Conservation (phyloP, 371 early-diverging fungal species). For the Actinomortierella ambigua region DNA sequence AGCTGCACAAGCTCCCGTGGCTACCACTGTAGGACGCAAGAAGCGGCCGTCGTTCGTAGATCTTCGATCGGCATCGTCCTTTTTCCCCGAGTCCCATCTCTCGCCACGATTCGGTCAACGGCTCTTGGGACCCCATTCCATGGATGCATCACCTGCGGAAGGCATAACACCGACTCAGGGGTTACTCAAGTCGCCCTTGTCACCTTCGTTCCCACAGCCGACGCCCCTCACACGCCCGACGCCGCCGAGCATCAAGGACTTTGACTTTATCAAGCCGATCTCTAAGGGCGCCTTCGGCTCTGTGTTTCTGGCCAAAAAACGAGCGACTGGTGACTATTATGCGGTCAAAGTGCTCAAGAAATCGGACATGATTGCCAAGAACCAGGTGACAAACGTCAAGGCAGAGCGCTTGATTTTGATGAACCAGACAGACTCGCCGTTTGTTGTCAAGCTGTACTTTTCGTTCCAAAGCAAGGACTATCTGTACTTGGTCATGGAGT, state of each 20-base stretch:
- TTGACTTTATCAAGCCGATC: slow-evolving; percentile 91
- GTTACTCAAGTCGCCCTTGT: slow-evolving; percentile 31
- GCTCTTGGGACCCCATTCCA: slow-evolving; percentile 34
- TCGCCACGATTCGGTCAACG: slow-evolving; percentile 25
- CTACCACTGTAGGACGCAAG: slow-evolving; percentile 19
- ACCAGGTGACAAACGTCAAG: slow-evolving; percentile 90
- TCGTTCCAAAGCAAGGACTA: slow-evolving; percentile 93
- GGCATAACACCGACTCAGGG: slow-evolving; percentile 15
- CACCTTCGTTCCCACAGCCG: slow-evolving; percentile 56
- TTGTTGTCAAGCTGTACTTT: slow-evolving; percentile 92
- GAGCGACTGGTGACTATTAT: slow-evolving; percentile 84
- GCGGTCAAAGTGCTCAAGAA: slow-evolving; percentile 92
- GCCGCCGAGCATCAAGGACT: slow-evolving; percentile 85
- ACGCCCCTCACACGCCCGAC: slow-evolving; percentile 53
- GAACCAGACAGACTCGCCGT: slow-evolving; percentile 88
- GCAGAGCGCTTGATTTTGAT: slow-evolving; percentile 87
- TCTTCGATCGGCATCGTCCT: slow-evolving; percentile 35
- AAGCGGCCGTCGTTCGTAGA: slow-evolving; percentile 46
- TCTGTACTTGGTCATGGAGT: slow-evolving; percentile 95
- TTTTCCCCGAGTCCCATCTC: slow-evolving; percentile 33
- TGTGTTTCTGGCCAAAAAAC: slow-evolving; percentile 86
- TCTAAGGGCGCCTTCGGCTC: slow-evolving; percentile 93
- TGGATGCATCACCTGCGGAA: slow-evolving; percentile 38
- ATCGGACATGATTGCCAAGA: slow-evolving; percentile 91
- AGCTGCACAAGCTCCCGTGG: not conserved